phyloP scores from a whole-genome alignment of 257 asterid genomes.

The Nicotiana paniculata region DNA sequence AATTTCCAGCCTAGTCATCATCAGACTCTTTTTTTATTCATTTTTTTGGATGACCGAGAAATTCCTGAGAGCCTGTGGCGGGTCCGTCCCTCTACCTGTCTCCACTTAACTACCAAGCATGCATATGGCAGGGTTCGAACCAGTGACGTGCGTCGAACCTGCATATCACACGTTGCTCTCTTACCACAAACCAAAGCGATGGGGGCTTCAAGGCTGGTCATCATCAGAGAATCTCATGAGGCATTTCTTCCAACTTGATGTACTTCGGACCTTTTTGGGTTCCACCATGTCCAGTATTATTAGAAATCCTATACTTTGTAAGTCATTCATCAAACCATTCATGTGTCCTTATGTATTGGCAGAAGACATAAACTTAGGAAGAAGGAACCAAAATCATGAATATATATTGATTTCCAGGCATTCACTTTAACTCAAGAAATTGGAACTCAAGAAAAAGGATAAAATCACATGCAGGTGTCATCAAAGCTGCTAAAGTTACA shows the following conservation, averaged over 20 bases:
- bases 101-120: not conserved
- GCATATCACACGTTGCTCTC: not conserved
- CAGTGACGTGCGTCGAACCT: not conserved
- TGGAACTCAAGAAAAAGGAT: not conserved
- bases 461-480: not conserved
- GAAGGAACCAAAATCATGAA: not conserved
- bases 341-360: not conserved
- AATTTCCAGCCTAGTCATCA: conserved; percentile 1
- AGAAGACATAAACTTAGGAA: not conserved
- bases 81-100: not conserved
- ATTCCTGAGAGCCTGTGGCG: not conserved
- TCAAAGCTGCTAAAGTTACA: not conserved
- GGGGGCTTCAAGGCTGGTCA: not conserved
- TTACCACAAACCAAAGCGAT: conserved; percentile 1
- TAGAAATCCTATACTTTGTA: not conserved
- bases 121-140: not conserved
- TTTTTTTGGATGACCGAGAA: not conserved
- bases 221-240: not conserved
- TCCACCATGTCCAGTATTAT: not conserved
- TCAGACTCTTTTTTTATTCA: not conserved
- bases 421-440: not conserved
- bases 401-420: not conserved
- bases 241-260: not conserved
- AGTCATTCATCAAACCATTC: not conserved
- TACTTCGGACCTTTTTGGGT: not conserved